A percentile compares a stretch with the other conserved stretches of the same genome.
These are phyloP conservation scores for Apophysomyces sp. DNA, from an alignment of 371 early-diverging fungal species.

Conservation along the genomic window DNA sequence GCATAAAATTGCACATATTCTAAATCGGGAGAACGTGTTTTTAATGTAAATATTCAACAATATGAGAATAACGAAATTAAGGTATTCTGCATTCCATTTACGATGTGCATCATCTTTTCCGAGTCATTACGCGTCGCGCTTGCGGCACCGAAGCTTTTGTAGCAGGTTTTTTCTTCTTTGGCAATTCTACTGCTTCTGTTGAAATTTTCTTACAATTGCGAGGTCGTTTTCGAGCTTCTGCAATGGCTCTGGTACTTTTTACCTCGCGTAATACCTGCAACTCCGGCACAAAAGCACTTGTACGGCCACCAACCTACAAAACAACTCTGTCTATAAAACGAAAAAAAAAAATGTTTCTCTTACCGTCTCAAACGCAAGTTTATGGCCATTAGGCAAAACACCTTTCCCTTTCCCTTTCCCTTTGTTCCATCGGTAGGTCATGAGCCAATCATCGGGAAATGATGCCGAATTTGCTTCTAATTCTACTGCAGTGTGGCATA, in stretches of 20 bases:
- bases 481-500: constrained; percentile 45
- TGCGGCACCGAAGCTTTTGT: neutral
- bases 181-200: neutral
- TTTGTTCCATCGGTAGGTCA: constrained; percentile 62
- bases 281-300: constrained; percentile 36
- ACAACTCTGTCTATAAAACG: neutral
- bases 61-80: no score
- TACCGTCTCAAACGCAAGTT: constrained; percentile 42
- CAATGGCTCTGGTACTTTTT: neutral
- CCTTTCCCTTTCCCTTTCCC: constrained; percentile 35
- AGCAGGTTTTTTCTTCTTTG: neutral
- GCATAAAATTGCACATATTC: no score
- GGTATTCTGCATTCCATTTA: no score
- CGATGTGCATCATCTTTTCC: no score
- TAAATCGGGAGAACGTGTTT: no score
- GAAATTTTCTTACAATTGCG: neutral
- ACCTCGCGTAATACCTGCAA: constrained; percentile 21
- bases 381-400: constrained; percentile 31
- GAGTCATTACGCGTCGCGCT: no score
- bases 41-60: no score
- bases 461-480: constrained; percentile 57
- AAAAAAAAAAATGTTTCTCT: neutral
- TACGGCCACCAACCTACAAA: constrained; percentile 33
- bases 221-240: neutral
- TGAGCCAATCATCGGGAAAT: constrained; percentile 65